Evolutionary conservation across 2,329 filamentous ascomycete species (phyloP), one percentile per base, ranked within the genome.

Genomic region (Myriosclerotinia scirpicola): DNA sequence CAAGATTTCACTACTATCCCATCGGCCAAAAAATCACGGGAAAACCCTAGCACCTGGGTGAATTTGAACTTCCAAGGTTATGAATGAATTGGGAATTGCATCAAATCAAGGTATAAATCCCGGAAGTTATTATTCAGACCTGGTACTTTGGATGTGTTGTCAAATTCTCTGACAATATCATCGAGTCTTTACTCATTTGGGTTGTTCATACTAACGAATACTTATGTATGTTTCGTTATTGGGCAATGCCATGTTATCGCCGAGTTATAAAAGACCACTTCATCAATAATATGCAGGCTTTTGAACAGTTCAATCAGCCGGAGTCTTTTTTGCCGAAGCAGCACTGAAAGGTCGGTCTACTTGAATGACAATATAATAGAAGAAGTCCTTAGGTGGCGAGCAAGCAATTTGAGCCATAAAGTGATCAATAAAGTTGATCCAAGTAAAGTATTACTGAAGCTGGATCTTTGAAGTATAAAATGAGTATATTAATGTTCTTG

Each of bases 131-230:
- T 30, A 50, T 38, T 36, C n/a, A 48, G 14, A 26, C 12, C 12
- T 61, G 34, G 58, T 20, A 26, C n/a, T 50, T 30, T n/a, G 38
- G n/a, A 50, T 61, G 42, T 40, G 58, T 36, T 61, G 58, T 50
- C 58, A 44, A 61, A 50, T 50, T 50, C n/a, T 50, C 58, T 38
- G n/a, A 50, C n/a, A 12, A 34, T 50, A 20, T 30, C 20, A 36
- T 17, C 5, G 44, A 48, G 44, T 38, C 20, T 50, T 50, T 22
- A 44, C 44, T 38, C n/a, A 1, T 61, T 61, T 61, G 58, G 58
- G 58, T 26, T 50, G 44, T 20, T 38, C 30, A 52, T 38, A 38
- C n/a, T 61, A 38, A 48, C n/a, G 14, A 26, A 38, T 26, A 50
- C 30, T 38, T 26, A 48, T 50, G 58, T 2, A 17, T 38, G 11